A percentile compares a stretch with the other conserved stretches of the same genome.
Evolutionary conservation across 768 basidiomycete genomes (phyloP).

Genomic region (Tricholoma sp.): DNA sequence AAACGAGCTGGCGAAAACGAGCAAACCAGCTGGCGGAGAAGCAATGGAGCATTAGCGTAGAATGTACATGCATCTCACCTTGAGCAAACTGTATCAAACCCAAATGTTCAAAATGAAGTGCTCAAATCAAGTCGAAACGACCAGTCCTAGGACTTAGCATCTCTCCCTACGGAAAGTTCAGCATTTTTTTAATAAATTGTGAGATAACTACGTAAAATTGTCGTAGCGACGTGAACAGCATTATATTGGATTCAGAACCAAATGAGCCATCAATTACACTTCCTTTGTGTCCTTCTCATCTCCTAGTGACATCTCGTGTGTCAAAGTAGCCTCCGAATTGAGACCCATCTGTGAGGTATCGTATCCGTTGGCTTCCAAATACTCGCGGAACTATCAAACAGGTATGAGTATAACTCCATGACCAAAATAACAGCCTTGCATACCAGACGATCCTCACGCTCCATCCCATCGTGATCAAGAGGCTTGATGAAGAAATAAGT

Average conservation of each 20-base stretch:
- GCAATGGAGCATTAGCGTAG: slow-evolving; percentile 50
- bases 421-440: slow-evolving; percentile 15
- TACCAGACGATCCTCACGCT: slow-evolving; percentile 63
- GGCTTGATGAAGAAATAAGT: slow-evolving; percentile 72
- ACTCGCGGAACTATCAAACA: slow-evolving; percentile 65
- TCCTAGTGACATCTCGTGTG: slow-evolving; percentile 8
- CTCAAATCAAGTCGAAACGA: not conserved
- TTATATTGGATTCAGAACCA: not conserved
- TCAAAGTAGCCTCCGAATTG: slow-evolving; percentile 20
- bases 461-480: slow-evolving; percentile 74
- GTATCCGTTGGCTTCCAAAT: slow-evolving; percentile 74
- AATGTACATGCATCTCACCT: no score
- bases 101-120: not conserved
- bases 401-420: not conserved
- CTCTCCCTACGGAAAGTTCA: not conserved
- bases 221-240: not conserved
- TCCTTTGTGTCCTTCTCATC: slow-evolving; percentile 15
- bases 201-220: not conserved
- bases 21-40: slow-evolving; percentile 33
- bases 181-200: not conserved
- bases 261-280: not conserved
- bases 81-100: no score
- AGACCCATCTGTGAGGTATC: slow-evolving; percentile 74
- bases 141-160: not conserved
- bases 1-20: slow-evolving; percentile 62